phyloP scores from a whole-genome alignment of 2,329 filamentous ascomycete genomes.

The Sporothrix mexicana region DNA sequence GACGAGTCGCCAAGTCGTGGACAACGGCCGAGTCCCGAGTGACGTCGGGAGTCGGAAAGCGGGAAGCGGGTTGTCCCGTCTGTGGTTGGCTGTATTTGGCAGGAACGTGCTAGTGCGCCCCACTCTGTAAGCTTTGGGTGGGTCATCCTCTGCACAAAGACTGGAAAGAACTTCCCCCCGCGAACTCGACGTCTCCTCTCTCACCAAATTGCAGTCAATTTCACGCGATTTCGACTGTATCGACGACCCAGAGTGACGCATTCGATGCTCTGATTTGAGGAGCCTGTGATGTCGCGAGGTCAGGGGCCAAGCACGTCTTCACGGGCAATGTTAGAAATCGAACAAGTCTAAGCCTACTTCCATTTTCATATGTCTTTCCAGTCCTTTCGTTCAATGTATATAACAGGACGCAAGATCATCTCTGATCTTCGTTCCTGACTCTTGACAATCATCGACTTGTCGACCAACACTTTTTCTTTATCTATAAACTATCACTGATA shows the following conservation, averaged over 20 bases:
- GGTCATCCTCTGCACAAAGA: not conserved
- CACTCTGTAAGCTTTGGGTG: not conserved
- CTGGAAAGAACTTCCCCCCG: not conserved
- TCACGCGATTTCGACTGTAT: not conserved
- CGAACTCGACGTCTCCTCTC: not conserved
- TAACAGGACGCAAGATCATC: not conserved
- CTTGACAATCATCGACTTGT: not conserved
- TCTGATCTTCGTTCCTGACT: not conserved
- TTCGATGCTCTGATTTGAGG: slow-evolving; percentile 22
- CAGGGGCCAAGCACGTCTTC: slow-evolving; percentile 27
- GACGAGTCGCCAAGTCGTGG: not conserved
- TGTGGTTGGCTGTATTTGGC: not conserved
- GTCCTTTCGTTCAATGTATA: not conserved
- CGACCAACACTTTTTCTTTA: not conserved
- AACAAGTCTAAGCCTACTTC: not conserved
- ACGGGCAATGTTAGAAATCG: slow-evolving; percentile 4
- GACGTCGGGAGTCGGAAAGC: slow-evolving; percentile 14
- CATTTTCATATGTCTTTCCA: too few relatives aligned
- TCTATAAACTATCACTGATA: not conserved
- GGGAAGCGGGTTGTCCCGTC: not conserved
- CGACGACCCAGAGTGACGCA: slow-evolving; percentile 1
- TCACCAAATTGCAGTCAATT: not conserved
- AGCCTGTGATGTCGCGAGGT: slow-evolving; percentile 20
- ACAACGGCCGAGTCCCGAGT: not conserved
- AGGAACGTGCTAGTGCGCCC: not conserved